Evolutionary conservation across 148 eudicot genomes (phyloP).

Genomic region (Silene conica): DNA sequence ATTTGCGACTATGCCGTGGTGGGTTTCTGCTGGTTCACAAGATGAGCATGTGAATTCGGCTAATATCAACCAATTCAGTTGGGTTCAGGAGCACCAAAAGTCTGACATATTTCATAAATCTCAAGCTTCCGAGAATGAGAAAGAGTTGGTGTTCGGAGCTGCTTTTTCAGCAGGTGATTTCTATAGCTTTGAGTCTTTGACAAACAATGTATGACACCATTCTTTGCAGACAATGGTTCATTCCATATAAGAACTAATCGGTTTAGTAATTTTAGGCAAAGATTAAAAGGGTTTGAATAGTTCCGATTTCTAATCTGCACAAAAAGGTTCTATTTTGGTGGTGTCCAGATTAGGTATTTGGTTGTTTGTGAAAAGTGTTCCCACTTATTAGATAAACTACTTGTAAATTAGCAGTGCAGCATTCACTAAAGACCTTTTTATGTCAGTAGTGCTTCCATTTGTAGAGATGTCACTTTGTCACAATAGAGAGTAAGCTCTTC

Average conservation of each 20-base stretch:
- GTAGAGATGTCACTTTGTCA: neutral
- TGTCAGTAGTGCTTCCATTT: neutral
- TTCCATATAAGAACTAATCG: neutral
- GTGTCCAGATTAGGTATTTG: constrained; percentile 5
- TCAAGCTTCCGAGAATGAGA: constrained; percentile 23
- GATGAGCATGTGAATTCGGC: constrained; percentile 22
- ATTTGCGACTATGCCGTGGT: constrained; percentile 25
- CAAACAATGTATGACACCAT: neutral
- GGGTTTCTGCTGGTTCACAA: constrained; percentile 27
- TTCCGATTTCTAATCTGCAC: neutral
- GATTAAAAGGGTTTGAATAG: neutral
- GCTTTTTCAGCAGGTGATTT: constrained; percentile 24
- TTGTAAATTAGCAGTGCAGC: neutral
- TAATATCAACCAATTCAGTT: constrained; percentile 21
- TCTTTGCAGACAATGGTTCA: neutral
- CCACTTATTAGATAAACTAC: constrained; percentile 5
- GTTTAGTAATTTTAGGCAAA: neutral
- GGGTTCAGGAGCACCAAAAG: constrained; percentile 22
- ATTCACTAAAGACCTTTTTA: constrained; percentile 8
- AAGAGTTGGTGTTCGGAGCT: constrained; percentile 21
- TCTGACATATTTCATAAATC: constrained; percentile 6
- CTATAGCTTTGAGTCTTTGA: neutral
- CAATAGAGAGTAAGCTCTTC: constrained; percentile 1
- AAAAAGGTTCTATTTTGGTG: neutral
- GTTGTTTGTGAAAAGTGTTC: constrained; percentile 10